phyloP scores from a whole-genome alignment of 2,329 filamentous ascomycete genomes.

The Colletotrichum kahawae region DNA sequence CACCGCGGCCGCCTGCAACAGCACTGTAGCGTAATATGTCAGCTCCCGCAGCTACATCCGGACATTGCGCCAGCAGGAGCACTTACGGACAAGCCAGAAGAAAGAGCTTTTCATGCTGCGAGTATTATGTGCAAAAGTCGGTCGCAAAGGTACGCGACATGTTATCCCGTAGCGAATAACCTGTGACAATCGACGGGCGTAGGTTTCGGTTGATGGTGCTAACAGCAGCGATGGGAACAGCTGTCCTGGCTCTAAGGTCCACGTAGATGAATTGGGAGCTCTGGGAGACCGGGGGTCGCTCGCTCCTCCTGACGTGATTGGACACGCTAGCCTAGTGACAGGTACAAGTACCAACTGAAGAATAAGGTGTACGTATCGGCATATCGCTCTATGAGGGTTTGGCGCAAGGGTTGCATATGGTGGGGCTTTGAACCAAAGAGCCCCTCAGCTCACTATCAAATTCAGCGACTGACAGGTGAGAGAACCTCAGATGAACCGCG shows the following conservation, averaged over 20 bases:
- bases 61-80: neutral
- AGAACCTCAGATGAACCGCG: neutral
- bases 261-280: conserved; percentile 20
- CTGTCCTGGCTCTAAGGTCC: conserved; percentile 21
- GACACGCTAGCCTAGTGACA: neutral
- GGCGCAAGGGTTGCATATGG: neutral
- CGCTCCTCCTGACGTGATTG: conserved; percentile 6
- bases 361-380: neutral
- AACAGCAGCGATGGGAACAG: conserved; percentile 10
- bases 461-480: neutral
- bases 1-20: conserved; percentile 48
- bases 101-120: conserved; percentile 45
- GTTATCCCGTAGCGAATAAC: conserved; percentile 2
- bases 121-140: conserved; percentile 35
- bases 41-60: neutral
- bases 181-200: neutral
- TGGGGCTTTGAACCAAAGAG: conserved; percentile 1
- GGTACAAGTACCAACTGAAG: neutral
- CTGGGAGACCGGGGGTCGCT: neutral
- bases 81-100: conserved; percentile 49
- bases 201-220: neutral
- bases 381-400: neutral
- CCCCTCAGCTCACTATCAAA: neutral
- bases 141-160: conserved; percentile 20
- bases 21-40: conserved; percentile 39